Evolutionary conservation across 202 grass and related monocot genomes (phyloP), one percentile per base, ranked within the genome.

Genomic region (Musa balbisiana): DNA sequence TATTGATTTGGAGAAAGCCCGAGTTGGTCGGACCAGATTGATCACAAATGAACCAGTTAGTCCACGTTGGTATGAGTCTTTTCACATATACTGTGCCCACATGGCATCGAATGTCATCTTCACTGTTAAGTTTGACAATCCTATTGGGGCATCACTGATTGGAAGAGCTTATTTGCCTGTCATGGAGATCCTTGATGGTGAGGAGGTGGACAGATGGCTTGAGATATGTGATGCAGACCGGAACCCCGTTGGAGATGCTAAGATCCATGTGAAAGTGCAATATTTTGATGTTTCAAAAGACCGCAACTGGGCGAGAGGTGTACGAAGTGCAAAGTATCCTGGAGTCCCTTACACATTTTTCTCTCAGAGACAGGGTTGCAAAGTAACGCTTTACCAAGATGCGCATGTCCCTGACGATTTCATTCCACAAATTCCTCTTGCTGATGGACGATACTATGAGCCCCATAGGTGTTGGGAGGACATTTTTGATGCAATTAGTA

Each of bases 11-110:
- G 95, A 88, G 21, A 60, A 79, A 73, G 91, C 95, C n/a, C 87
- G 95, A 77, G 95, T 99, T 56, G 95, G 91, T 54, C 81, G 95
- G 82, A 99, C 95, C 64, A 85, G 89, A 80, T 87, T 89, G 63
- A 85, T 95, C 76, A 15, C 73, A 72, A 74, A 80, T 14, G 95
- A 99, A 79, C 82, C 95, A 29, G 81, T 76, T 78, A 99, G 92
- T 80, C 95, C 95, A 64, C 85, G 91, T 21, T 99, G 95, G 95
- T 92, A 95, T 60, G 95, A 99, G 76, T 76, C 73, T 9, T 99
- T 99, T 84, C 95, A 92, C 87, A 95, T 99, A 69, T 95, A 99
- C 85, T 99, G 95, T 72, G 95, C 95, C 0, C 95, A 99, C 77
- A 83, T 84, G 79, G 89, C 89, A 13, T 52, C 87, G 25, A 69